phyloP scores from a whole-genome alignment of 371 early-diverging fungal species.

The Rhizopus stolonifer region DNA sequence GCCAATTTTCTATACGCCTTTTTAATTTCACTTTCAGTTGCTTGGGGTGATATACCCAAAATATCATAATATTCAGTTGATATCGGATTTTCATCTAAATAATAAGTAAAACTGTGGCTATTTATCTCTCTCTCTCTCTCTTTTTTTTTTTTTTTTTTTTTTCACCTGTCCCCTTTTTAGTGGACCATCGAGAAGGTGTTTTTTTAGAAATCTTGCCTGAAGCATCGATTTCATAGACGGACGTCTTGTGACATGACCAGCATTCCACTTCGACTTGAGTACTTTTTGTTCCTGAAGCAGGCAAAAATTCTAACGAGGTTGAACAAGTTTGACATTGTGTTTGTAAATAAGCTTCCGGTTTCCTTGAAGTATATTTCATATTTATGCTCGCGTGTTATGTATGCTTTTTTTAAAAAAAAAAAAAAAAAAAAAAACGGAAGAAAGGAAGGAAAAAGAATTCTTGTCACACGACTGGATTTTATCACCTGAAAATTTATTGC shows the following conservation, averaged over 20 bases:
- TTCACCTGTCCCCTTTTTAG: slow-evolving; percentile 53
- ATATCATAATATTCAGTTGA: slow-evolving; percentile 85
- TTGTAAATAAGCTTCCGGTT: slow-evolving; percentile 49
- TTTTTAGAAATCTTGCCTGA: slow-evolving; percentile 32
- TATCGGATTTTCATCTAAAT: slow-evolving; percentile 61
- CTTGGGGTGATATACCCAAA: slow-evolving; percentile 79
- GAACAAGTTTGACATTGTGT: slow-evolving; percentile 39
- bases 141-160: too few species aligned
- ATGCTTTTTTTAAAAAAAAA: too few species aligned
- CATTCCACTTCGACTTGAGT: slow-evolving; percentile 43
- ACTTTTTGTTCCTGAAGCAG: slow-evolving; percentile 18
- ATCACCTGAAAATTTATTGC: too few species aligned
- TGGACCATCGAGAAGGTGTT: slow-evolving; percentile 28
- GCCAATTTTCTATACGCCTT: slow-evolving; percentile 93
- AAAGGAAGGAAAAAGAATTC: too few species aligned
- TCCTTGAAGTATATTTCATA: slow-evolving; percentile 27
- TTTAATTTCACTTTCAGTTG: slow-evolving; percentile 89
- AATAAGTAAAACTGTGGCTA: too few species aligned
- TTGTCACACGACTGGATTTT: too few species aligned
- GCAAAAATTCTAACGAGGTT: slow-evolving; percentile 40
- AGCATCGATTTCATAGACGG: slow-evolving; percentile 51
- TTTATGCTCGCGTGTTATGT: too few species aligned
- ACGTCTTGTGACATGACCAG: slow-evolving; percentile 51
- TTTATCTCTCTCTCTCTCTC: too few species aligned
- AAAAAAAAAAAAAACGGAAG: too few species aligned